These are phyloP conservation scores for Saksenaea oblongispora DNA, from an alignment of 371 early-diverging fungal species.

Conservation along the genomic window DNA sequence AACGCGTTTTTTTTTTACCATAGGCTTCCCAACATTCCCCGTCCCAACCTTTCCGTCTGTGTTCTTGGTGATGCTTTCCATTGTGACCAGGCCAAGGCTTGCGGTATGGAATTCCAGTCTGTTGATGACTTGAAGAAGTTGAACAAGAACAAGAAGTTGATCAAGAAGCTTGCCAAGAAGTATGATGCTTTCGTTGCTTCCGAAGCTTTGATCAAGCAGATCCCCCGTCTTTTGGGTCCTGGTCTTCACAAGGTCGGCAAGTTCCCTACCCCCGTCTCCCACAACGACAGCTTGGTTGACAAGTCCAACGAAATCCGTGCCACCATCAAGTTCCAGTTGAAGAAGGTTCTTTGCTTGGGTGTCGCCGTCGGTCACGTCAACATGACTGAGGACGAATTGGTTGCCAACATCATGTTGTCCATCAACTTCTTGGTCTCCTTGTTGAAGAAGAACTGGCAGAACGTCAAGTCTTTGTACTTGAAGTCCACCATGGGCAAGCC, in stretches of 20 bases:
- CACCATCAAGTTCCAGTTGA: slow-evolving; percentile 98
- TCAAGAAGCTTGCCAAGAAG: slow-evolving; percentile 94
- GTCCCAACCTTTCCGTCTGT: slow-evolving; percentile 91
- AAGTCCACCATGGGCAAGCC: slow-evolving; percentile 97
- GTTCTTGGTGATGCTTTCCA: slow-evolving; percentile 94
- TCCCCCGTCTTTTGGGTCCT: slow-evolving; percentile 94
- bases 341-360: slow-evolving; percentile 96
- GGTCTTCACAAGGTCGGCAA: slow-evolving; percentile 95
- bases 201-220: slow-evolving; percentile 95
- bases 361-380: slow-evolving; percentile 95
- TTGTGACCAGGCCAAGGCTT: slow-evolving; percentile 88
- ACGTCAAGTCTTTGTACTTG: slow-evolving; percentile 95
- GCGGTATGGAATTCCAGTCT: slow-evolving; percentile 87
- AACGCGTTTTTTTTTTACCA: slow-evolving; percentile 21
- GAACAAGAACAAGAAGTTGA: slow-evolving; percentile 96
- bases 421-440: slow-evolving; percentile 96
- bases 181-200: slow-evolving; percentile 96
- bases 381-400: slow-evolving; percentile 91
- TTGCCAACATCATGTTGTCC: slow-evolving; percentile 94
- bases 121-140: slow-evolving; percentile 97
- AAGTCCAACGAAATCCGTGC: slow-evolving; percentile 92
- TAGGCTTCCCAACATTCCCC: slow-evolving; percentile 86
- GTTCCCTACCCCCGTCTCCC: slow-evolving; percentile 95
- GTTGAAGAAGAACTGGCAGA: slow-evolving; percentile 98
- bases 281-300: slow-evolving; percentile 83